Conservation (phyloP, 1,284 basidiomycete species). For the Clitocybe nebularis region DNA sequence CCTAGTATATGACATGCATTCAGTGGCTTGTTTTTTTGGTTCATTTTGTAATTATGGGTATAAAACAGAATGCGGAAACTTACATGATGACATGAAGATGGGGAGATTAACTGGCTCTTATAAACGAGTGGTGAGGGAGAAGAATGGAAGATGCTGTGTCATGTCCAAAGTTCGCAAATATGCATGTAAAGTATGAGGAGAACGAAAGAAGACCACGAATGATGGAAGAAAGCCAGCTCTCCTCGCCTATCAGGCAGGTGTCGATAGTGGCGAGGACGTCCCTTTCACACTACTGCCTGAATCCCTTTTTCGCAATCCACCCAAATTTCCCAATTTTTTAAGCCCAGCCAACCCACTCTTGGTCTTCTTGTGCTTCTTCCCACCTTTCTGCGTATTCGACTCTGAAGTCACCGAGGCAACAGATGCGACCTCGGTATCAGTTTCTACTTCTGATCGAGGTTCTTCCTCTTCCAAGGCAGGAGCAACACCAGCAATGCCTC, state of each 20-base stretch:
- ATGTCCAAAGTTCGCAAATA: constrained; percentile 12
- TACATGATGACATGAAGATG: constrained; percentile 5
- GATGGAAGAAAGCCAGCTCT: neutral
- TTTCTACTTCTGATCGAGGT: constrained; percentile 15
- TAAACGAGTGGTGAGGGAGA: neutral
- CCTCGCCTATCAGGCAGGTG: constrained; percentile 9
- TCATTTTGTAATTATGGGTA: constrained; percentile 13
- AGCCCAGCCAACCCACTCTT: constrained; percentile 51
- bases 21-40: too few relatives aligned
- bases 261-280: constrained; percentile 14
- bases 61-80: constrained; percentile 6
- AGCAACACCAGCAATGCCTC: constrained; percentile 35
- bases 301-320: constrained; percentile 47
- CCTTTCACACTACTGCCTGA: constrained; percentile 42
- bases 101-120: constrained; percentile 4
- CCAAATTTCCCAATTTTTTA: constrained; percentile 51
- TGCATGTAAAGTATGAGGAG: constrained; percentile 5
- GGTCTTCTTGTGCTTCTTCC: constrained; percentile 46
- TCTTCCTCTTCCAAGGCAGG: constrained; percentile 23
- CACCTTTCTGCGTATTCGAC: constrained; percentile 19
- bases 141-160: constrained; percentile 3
- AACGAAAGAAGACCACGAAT: constrained; percentile 2
- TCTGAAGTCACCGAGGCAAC: constrained; percentile 18
- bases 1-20: too few relatives aligned
- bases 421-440: constrained; percentile 25